Evolutionary conservation across 306 rosid genomes (phyloP), one percentile per base, ranked within the genome.

Genomic region (Malus sylvestris): DNA sequence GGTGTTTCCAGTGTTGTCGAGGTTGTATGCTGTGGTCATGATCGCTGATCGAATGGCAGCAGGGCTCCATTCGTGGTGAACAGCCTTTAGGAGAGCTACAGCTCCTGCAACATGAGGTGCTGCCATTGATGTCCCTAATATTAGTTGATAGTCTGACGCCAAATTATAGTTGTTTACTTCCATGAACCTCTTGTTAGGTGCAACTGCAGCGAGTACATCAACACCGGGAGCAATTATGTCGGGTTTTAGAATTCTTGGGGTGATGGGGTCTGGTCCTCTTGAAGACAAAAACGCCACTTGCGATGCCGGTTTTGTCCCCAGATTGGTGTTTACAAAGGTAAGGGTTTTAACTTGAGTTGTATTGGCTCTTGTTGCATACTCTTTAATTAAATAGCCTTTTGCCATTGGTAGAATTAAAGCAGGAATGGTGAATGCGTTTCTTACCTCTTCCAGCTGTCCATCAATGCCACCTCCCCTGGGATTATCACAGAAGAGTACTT

Each of bases 181-280:
- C 9, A n/a, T 57, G n/a, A 68, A 72, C 1, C 62, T 2, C 35
- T 25, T 22, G 27, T 60, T 16, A 10, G 73, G 74, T 0, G 78
- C 70, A 72, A 80, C 78, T 14, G 81, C 70, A 16, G 81, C 84
- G 73, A 81, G 30, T 25, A 76, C 69, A 38, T 81, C 18, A 66
- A 70, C 81, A 52, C 84, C 78, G 1, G 71, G 81, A 4, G 78
- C 84, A 15, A 76, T 22, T 40, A 81, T 4, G 20, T 66, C 71
- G 0, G 75, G 84, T 35, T 66, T 81, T 3, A 81, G 70, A 18
- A 76, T 52, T 18, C 62, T 3, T 15, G 58, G 70, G 19, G 75
- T 71, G 5, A 57, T 1, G 0, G 38, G 6, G 10, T 66, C 42
- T 29, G 81, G 75, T 60, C 78, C 81, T 44, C 71, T 80, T 15